Base-by-base conservation (phyloP, 495 filamentous ascomycete species). In the Choiromyces venosus region DNA sequence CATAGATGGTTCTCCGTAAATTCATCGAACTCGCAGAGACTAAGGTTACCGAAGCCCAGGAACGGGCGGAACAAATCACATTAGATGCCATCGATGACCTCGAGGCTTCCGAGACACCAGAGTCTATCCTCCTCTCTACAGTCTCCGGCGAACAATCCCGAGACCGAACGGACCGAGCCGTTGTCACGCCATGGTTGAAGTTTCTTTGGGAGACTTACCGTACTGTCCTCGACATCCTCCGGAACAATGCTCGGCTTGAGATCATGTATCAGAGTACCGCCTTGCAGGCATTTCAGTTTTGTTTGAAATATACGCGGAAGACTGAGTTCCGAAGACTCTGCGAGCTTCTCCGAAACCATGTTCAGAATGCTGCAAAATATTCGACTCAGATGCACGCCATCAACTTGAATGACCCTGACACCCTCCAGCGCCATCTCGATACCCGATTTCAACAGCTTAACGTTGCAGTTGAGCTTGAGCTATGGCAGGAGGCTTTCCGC, bases 191-290 rank as follows among this genome's bases (percentile, higher is more conserved):
- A 66, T 99, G 96, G 95, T 88, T 99, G 76, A 99, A 99, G 85
- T 99, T 99, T 82, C 87, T 99, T 72, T 99, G 95, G 95, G 96
- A 99, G 85, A 97, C 95, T n/a, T 99, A 99, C 85, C 93, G 95
- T 46, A 99, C 95, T 69, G 95, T 99, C 46, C 87, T 99, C 78
- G 95, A 99, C 80, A 98, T 99, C 81, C 87, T 99, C 76, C 92
- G 97, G 85, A 99, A 99, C 87, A 99, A 99, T 87, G 96, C 95
- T 44, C 91, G 95, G 46, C 86, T 99, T 46, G 95, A 99, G 86
- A 88, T 96, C 46, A 96, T 98, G 87, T 99, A 99, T 84, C 95
- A 99, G 87, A 91, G 90, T 82, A 98, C 96, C 66, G 96, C 95
- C 72, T 91, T 96, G 82, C 96, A 98, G 83, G 95, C 95, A 25